phyloP scores from a whole-genome alignment of 192 early-diverging fungal species.

The Kappamyces sp. region DNA sequence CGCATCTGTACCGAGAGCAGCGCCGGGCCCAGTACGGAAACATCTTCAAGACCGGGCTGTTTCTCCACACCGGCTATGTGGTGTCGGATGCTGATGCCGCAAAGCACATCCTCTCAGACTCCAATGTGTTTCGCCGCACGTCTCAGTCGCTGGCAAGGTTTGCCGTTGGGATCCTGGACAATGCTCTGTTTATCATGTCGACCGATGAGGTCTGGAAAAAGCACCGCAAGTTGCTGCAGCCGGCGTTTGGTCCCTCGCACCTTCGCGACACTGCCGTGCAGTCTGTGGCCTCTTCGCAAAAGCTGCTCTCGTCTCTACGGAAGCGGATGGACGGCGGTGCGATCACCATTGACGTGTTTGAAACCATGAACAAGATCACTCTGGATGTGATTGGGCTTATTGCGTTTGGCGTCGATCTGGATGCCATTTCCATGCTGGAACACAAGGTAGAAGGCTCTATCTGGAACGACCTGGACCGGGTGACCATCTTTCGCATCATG shows the following conservation, averaged over 20 bases:
- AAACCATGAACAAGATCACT: constrained; percentile 2
- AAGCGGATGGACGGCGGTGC: too few species aligned
- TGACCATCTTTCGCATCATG: too few species aligned
- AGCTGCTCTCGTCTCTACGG: too few species aligned
- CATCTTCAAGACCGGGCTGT: too few species aligned
- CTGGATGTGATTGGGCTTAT: constrained; percentile 21
- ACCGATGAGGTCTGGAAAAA: constrained; percentile 37
- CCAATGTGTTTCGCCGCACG: not conserved
- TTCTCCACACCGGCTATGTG: too few species aligned
- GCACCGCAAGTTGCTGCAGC: constrained; percentile 45
- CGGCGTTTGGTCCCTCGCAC: constrained; percentile 45
- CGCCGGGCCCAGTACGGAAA: too few species aligned
- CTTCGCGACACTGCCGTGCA: constrained; percentile 2
- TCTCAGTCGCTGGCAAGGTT: too few species aligned
- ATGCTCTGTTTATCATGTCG: constrained; percentile 33
- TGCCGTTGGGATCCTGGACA: constrained; percentile 7
- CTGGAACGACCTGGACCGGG: too few species aligned
- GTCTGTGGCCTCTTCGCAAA: too few species aligned
- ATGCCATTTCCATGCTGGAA: too few species aligned
- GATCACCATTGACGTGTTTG: not conserved
- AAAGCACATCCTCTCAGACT: constrained; percentile 8
- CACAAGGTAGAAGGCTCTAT: too few species aligned
- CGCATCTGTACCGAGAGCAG: too few species aligned
- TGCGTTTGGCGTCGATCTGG: constrained; percentile 1
- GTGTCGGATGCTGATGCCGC: constrained; percentile 1